phyloP scores from a whole-genome alignment of 2,329 filamentous ascomycete species.

The Trichoderma sp. region DNA sequence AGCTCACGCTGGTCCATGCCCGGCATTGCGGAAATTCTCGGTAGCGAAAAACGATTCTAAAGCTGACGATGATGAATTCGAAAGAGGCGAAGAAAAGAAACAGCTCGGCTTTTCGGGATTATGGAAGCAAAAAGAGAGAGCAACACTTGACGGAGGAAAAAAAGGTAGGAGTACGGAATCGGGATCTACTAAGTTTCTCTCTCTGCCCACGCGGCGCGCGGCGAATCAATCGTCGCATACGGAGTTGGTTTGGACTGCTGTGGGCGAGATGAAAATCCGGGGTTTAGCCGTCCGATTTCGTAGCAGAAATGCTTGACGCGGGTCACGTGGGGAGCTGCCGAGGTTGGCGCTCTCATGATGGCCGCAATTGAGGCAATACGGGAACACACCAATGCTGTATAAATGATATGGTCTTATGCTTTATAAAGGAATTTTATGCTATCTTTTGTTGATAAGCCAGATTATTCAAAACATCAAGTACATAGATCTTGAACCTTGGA shows the following conservation, averaged over 20 bases:
- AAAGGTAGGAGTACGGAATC: not conserved
- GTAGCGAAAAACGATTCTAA: not conserved
- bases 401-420: not conserved
- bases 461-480: not conserved
- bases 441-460: not conserved
- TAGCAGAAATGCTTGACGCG: not conserved
- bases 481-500: not conserved
- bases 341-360: not conserved
- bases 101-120: not conserved
- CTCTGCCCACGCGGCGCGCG: slow-evolving; percentile 6
- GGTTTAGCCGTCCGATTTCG: not conserved
- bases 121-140: not conserved
- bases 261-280: not conserved
- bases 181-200: not conserved
- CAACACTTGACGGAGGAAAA: not conserved
- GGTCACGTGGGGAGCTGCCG: not conserved
- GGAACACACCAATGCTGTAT: not conserved
- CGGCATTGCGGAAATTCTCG: slow-evolving; percentile 16
- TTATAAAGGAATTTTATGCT: not conserved
- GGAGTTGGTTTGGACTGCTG: not conserved
- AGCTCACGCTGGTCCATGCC: slow-evolving; percentile 82
- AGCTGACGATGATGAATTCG: not conserved
- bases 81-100: not conserved
- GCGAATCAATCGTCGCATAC: slow-evolving; percentile 14
- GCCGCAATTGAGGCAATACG: not conserved